These are phyloP conservation scores for Plasmodium gaboni DNA, from an alignment of 169 alveolate genomes.

Conservation along the genomic window DNA sequence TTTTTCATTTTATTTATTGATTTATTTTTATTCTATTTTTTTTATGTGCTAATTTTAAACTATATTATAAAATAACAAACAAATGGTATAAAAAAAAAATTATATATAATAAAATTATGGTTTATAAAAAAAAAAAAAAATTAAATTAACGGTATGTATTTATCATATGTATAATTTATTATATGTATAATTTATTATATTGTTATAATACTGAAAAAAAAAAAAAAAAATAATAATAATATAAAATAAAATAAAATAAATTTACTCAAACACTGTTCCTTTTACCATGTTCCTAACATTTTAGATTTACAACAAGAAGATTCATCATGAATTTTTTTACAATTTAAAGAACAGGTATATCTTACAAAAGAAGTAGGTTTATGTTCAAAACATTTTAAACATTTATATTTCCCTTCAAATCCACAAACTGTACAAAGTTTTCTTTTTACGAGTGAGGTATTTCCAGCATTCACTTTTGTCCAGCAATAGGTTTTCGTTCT, in stretches of 20 bases:
- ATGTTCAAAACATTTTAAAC: constrained; percentile 82
- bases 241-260: constrained; percentile 19
- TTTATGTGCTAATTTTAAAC: too few relatives aligned
- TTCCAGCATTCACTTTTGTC: constrained; percentile 82
- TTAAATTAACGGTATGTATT: too few relatives aligned
- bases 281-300: constrained; percentile 65
- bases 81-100: too few relatives aligned
- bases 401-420: constrained; percentile 83
- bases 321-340: constrained; percentile 85
- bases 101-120: too few relatives aligned
- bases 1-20: too few relatives aligned
- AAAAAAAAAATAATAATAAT: constrained; percentile 7
- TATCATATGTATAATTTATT: too few relatives aligned
- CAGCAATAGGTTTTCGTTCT: constrained; percentile 84
- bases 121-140: too few relatives aligned
- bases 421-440: constrained; percentile 86
- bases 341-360: constrained; percentile 82
- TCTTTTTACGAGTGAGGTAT: constrained; percentile 76
- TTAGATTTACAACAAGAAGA: constrained; percentile 82
- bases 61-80: too few relatives aligned
- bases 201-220: too few relatives aligned
- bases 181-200: too few relatives aligned
- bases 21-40: too few relatives aligned
- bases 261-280: constrained; percentile 1
- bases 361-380: constrained; percentile 75